Evolutionary conservation across 2,329 filamentous ascomycete species (phyloP).

Genomic region (Aspergillus transmontanensis): DNA sequence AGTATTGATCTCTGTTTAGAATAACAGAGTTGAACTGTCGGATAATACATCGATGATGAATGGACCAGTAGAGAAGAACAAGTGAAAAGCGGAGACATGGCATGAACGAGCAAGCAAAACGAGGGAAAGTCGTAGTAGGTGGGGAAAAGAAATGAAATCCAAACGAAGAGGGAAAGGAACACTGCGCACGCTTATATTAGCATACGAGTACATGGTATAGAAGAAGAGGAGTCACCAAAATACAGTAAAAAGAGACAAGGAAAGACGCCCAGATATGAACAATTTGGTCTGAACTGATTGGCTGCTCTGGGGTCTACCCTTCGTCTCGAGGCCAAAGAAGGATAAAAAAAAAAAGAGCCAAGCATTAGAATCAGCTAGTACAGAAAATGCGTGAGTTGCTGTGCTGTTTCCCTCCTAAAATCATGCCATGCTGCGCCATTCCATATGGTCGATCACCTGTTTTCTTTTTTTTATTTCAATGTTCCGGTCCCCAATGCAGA

Average conservation of each 20-base stretch:
- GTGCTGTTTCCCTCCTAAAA: not conserved
- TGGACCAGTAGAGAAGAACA: not conserved
- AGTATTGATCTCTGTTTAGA: conserved; percentile 4
- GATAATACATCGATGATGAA: conserved; percentile 2
- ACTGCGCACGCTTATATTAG: conserved; percentile 1
- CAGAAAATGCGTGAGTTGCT: not conserved
- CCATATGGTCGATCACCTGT: not conserved
- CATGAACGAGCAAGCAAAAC: not conserved
- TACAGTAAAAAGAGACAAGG: not conserved
- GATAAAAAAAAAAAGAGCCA: not conserved
- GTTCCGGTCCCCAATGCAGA: not conserved
- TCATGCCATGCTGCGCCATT: not conserved
- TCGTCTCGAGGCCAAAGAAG: not conserved
- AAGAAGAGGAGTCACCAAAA: conserved; percentile 2
- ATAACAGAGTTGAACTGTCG: not conserved
- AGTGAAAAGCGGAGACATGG: not conserved
- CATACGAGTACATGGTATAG: conserved; percentile 3
- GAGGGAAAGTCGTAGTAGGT: not conserved
- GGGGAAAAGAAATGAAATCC: not conserved
- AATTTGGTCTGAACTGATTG: not conserved
- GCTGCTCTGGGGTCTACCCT: not conserved
- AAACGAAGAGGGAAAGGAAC: conserved; percentile 1
- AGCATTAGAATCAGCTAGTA: conserved; percentile 1
- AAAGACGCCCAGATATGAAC: not conserved
- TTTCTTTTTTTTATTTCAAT: not conserved